A percentile compares a stretch with the other conserved stretches of the same genome.
phyloP scores from a whole-genome alignment of 2,329 filamentous ascomycete genomes.

The Stachybotrys elegans region DNA sequence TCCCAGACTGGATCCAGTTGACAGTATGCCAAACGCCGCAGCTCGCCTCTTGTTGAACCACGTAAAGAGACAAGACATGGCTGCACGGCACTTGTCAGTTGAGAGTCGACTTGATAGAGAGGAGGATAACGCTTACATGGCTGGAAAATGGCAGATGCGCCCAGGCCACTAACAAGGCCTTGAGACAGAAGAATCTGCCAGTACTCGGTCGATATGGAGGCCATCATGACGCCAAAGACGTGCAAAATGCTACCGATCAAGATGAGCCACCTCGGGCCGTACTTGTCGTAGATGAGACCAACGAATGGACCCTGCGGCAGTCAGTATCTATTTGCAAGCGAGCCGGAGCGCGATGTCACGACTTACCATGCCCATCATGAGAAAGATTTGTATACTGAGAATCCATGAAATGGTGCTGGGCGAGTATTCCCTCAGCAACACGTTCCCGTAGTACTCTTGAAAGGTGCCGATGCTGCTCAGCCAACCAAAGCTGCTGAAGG shows the following conservation, averaged over 20 bases:
- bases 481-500: slow-evolving; percentile 26
- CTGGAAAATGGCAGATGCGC: slow-evolving; percentile 20
- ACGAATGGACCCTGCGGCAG: slow-evolving; percentile 44
- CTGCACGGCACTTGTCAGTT: slow-evolving; percentile 11
- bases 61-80: slow-evolving; percentile 8
- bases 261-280: slow-evolving; percentile 51
- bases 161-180: slow-evolving; percentile 24
- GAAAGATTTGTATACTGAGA: slow-evolving; percentile 44
- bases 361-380: slow-evolving; percentile 39
- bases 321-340: neutral
- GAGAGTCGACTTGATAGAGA: neutral
- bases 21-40: slow-evolving; percentile 19
- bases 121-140: slow-evolving; percentile 9
- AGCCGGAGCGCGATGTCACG: slow-evolving; percentile 12
- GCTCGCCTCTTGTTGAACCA: slow-evolving; percentile 20
- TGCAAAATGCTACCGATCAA: slow-evolving; percentile 44
- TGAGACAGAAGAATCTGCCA: slow-evolving; percentile 30
- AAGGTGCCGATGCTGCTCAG: slow-evolving; percentile 38
- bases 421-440: slow-evolving; percentile 38
- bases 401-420: slow-evolving; percentile 51
- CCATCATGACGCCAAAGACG: slow-evolving; percentile 56
- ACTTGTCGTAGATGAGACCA: slow-evolving; percentile 55
- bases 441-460: slow-evolving; percentile 47
- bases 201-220: slow-evolving; percentile 34
- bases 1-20: slow-evolving; percentile 22